Evolutionary conservation across 345 rosid genomes (phyloP).

Genomic region (Punica granatum): DNA sequence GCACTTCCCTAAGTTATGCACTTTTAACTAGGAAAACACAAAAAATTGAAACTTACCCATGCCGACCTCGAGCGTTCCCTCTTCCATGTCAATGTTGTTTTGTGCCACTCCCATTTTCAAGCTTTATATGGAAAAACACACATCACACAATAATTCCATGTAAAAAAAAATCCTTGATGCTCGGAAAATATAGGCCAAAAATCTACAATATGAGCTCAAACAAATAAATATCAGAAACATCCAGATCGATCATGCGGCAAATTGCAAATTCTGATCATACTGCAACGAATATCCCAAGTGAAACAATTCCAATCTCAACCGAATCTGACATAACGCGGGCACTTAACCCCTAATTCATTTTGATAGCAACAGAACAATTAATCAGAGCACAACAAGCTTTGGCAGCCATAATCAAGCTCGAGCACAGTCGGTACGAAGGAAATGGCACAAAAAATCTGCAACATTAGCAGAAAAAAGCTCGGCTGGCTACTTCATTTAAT

Average conservation of each 20-base stretch:
- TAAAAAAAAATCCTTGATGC: background rate
- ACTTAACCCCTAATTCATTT: background rate
- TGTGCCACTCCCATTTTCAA: conserved; percentile 48
- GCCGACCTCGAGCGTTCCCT: conserved; percentile 71
- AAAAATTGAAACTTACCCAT: conserved; percentile 50
- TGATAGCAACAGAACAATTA: background rate
- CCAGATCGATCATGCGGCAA: background rate
- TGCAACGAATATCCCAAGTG: background rate
- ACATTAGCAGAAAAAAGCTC: background rate
- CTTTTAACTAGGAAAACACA: background rate
- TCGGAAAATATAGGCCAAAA: background rate
- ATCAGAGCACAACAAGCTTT: background rate
- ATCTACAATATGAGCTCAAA: background rate
- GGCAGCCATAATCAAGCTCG: background rate
- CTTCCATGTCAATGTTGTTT: conserved; percentile 54
- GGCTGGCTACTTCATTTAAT: background rate
- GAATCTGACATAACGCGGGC: background rate
- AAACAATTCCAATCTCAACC: background rate
- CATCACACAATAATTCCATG: background rate
- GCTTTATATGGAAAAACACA: conserved; percentile 7
- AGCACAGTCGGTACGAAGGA: background rate
- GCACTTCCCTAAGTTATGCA: background rate
- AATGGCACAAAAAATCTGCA: background rate
- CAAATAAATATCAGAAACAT: background rate
- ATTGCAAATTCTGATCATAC: background rate